phyloP scores from a whole-genome alignment of 352 stramenopile species.

The Globisporangium sylvaticum region DNA sequence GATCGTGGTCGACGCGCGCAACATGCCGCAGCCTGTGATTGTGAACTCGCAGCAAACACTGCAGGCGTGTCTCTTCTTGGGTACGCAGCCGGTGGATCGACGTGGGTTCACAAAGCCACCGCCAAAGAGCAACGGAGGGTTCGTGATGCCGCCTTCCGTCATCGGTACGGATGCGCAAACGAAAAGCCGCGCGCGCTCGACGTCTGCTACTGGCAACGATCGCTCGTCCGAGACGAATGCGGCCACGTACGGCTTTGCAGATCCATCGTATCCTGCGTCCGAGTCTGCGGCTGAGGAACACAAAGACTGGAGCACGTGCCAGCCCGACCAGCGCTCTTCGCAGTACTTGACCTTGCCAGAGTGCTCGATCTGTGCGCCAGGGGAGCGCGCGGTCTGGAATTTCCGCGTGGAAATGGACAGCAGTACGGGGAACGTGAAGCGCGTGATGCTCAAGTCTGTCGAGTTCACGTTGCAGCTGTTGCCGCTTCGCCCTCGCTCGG shows the following conservation, averaged over 20 bases:
- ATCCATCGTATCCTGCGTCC: slow-evolving; percentile 49
- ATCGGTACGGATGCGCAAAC: slow-evolving; percentile 55
- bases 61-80: slow-evolving; percentile 83
- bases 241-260: slow-evolving; percentile 44
- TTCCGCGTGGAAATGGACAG: slow-evolving; percentile 86
- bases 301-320: slow-evolving; percentile 88
- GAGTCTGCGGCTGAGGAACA: slow-evolving; percentile 77
- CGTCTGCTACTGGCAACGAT: slow-evolving; percentile 52
- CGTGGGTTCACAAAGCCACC: slow-evolving; percentile 83
- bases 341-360: slow-evolving; percentile 66
- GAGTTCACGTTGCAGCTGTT: slow-evolving; percentile 87
- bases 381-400: slow-evolving; percentile 85
- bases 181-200: slow-evolving; percentile 56
- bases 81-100: slow-evolving; percentile 81
- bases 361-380: slow-evolving; percentile 72
- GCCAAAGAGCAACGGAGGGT: slow-evolving; percentile 84
- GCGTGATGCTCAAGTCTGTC: slow-evolving; percentile 83
- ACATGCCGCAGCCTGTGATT: slow-evolving; percentile 81
- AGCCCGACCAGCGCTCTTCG: slow-evolving; percentile 71
- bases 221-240: slow-evolving; percentile 66
- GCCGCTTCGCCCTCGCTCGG: slow-evolving; percentile 67
- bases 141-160: slow-evolving; percentile 53
- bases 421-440: slow-evolving; percentile 56
- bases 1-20: slow-evolving; percentile 84
- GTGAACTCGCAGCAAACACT: slow-evolving; percentile 87